phyloP scores from a whole-genome alignment of 306 rosid genomes.

The Nissolia schottii region DNA sequence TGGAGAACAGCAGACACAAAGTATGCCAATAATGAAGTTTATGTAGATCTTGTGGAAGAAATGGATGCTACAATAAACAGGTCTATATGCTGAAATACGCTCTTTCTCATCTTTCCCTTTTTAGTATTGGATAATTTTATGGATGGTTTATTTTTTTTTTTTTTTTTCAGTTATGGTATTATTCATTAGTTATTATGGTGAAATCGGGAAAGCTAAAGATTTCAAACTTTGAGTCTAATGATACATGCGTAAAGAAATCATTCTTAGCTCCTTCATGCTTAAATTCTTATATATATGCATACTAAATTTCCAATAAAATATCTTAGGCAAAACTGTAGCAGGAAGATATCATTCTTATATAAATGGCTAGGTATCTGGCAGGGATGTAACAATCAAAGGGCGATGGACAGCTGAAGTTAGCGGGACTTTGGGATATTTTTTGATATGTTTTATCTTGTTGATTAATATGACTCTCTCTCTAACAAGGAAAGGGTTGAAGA shows the following conservation, averaged over 20 bases:
- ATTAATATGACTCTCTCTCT: not conserved
- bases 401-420: not conserved
- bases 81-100: slow-evolving; percentile 28
- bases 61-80: slow-evolving; percentile 85
- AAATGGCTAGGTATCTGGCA: not conserved
- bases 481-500: not conserved
- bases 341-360: not conserved
- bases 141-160: not conserved
- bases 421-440: not conserved
- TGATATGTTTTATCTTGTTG: not conserved
- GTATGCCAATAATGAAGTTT: slow-evolving; percentile 81
- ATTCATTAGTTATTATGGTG: not conserved
- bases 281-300: not conserved
- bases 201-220: not conserved
- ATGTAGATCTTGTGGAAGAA: slow-evolving; percentile 89
- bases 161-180: not conserved
- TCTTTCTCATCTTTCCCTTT: slow-evolving; percentile 14
- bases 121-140: not conserved
- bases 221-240: not conserved
- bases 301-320: not conserved
- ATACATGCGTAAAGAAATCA: not conserved
- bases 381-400: slow-evolving; percentile 4
- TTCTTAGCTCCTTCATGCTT: not conserved
- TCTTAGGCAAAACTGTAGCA: not conserved
- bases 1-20: slow-evolving; percentile 74